Evolutionary conservation across 2,329 filamentous ascomycete species (phyloP).

Genomic region (Huntiella abstrusa): DNA sequence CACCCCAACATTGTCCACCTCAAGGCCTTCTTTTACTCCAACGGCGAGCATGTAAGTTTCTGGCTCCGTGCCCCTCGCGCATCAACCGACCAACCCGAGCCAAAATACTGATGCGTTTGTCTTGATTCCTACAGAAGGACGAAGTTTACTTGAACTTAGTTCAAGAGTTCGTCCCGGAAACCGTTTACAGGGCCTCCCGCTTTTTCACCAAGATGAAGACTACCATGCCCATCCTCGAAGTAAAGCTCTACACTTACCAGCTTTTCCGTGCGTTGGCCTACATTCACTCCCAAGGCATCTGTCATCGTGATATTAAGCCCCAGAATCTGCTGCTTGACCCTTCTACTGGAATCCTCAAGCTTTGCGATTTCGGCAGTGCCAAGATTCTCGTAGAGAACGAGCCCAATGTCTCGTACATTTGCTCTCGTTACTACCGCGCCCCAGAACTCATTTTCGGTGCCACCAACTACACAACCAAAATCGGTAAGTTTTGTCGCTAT

Average conservation of each 20-base stretch:
- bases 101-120: background rate
- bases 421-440: slow-evolving; percentile 94
- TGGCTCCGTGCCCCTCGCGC: background rate
- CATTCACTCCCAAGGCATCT: slow-evolving; percentile 98
- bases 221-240: slow-evolving; percentile 95
- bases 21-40: slow-evolving; percentile 99
- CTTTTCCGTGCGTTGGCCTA: slow-evolving; percentile 96
- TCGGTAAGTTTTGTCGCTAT: slow-evolving; percentile 46
- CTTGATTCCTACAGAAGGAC: slow-evolving; percentile 49
- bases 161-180: slow-evolving; percentile 95
- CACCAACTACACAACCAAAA: slow-evolving; percentile 99
- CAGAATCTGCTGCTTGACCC: slow-evolving; percentile 94
- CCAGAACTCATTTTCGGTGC: slow-evolving; percentile 97
- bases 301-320: slow-evolving; percentile 96
- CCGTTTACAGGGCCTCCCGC: slow-evolving; percentile 89
- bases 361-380: slow-evolving; percentile 96
- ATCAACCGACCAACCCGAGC: background rate
- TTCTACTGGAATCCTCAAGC: slow-evolving; percentile 75
- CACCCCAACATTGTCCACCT: slow-evolving; percentile 98
- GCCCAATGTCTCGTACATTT: slow-evolving; percentile 98
- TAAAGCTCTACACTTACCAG: slow-evolving; percentile 99
- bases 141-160: slow-evolving; percentile 98
- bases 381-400: slow-evolving; percentile 98
- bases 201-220: slow-evolving; percentile 99
- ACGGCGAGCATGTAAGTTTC: slow-evolving; percentile 71